These are phyloP conservation scores for Penicillium manginii DNA, from an alignment of 495 filamentous ascomycete genomes.

Conservation along the genomic window DNA sequence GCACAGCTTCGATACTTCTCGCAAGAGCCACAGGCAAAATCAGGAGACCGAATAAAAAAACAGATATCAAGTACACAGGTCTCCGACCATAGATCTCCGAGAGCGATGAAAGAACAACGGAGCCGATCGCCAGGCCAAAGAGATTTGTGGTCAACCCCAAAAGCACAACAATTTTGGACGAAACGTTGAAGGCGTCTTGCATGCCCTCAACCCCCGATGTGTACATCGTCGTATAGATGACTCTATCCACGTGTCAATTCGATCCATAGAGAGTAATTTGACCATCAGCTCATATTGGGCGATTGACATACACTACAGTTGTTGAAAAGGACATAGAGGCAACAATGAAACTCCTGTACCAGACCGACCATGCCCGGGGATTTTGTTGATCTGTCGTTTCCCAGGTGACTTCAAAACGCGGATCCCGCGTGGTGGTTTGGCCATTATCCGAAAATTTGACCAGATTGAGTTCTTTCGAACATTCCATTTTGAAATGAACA, in stretches of 20 bases:
- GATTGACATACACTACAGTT: constrained; percentile 53
- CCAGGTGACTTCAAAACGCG: constrained; percentile 70
- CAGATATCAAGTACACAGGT: constrained; percentile 66
- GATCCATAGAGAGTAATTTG: background rate
- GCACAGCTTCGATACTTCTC: constrained; percentile 63
- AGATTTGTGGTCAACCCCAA: constrained; percentile 78
- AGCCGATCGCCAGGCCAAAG: constrained; percentile 66
- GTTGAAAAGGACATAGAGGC: constrained; percentile 65
- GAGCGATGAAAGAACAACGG: constrained; percentile 72
- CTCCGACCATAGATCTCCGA: constrained; percentile 75
- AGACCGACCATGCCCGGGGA: constrained; percentile 69
- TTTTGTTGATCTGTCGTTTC: constrained; percentile 61
- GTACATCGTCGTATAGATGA: constrained; percentile 79
- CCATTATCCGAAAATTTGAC: background rate
- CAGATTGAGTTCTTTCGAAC: background rate
- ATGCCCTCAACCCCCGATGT: constrained; percentile 69
- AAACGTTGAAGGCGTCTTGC: constrained; percentile 63
- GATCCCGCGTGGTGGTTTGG: constrained; percentile 25
- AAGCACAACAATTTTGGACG: constrained; percentile 57
- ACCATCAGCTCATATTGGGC: background rate
- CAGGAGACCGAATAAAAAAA: constrained; percentile 63
- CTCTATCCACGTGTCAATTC: constrained; percentile 28
- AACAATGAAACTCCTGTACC: constrained; percentile 63
- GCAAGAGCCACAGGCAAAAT: constrained; percentile 72
- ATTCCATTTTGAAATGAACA: constrained; percentile 1